Evolutionary conservation across 106 monocot species (phyloP), one percentile per base, ranked within the genome.

Genomic region (Dioscorea dumetorum): DNA sequence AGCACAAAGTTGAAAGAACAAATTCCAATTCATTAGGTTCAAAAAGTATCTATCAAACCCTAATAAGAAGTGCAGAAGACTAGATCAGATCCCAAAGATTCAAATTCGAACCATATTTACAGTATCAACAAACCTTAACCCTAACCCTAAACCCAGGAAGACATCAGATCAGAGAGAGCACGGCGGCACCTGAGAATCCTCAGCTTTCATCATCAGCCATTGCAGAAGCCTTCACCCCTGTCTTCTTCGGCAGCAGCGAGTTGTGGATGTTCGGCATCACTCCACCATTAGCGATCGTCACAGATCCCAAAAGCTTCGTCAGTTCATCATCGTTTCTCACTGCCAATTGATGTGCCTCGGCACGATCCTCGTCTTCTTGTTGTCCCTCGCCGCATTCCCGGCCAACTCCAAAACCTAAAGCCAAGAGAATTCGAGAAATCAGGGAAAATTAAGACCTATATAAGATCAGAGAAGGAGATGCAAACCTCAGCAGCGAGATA

Each of bases 251-350:
- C 7, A 88, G 81, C n/a, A 88, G 75, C 12, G 80, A 77, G 48
- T 72, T 78, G 76, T 88, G 80, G 53, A 87, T 87, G 66, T 87
- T 87, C 17, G 83, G 87, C 77, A 87, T 77, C 50, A 87, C 87
- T 5, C 87, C 87, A 5, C 87, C 83, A 10, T 71, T 83, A 52
- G 87, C 83, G 33, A 87, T 87, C 48, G 87, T 87, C 0, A 88
- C 88, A 1, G 75, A 22, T 0, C 84, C 88, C 8, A 88, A 70
- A n/a, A 88, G 70, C 78, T 80, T 88, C 33, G 78, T 76, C 41
- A 88, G 73, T 69, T 88, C 88, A 70, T 88, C 88, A 33, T 88
- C 88, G 73, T 88, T 88, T 69, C 88, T 72, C 51, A 88, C 83
- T 3, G 88, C 88, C 28, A 84, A 67, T 49, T 84, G 88, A 84